phyloP scores from a whole-genome alignment of 2,329 filamentous ascomycete species.

The Huntiella moniliformis region DNA sequence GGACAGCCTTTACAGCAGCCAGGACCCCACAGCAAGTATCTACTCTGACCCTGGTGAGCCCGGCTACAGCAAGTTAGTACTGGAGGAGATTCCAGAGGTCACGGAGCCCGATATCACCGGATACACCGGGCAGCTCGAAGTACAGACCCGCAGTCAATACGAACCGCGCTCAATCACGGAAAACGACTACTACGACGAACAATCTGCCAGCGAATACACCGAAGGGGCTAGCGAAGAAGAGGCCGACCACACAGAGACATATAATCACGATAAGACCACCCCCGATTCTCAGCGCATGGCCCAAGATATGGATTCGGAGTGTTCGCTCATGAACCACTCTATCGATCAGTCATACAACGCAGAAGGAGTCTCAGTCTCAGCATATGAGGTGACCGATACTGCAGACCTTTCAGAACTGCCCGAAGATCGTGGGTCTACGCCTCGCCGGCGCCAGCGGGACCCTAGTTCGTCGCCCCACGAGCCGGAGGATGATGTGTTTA shows the following conservation, averaged over 20 bases:
- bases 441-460: slow-evolving; percentile 3
- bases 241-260: neutral
- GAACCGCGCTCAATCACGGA: neutral
- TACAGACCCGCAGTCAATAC: neutral
- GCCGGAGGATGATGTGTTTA: slow-evolving; percentile 38
- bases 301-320: neutral
- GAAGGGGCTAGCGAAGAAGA: neutral
- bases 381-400: slow-evolving; percentile 7
- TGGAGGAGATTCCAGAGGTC: slow-evolving; percentile 8
- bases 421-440: neutral
- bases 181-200: slow-evolving; percentile 1
- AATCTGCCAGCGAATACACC: neutral
- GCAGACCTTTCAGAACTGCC: neutral
- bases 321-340: slow-evolving; percentile 9
- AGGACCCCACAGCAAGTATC: slow-evolving; percentile 3
- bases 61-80: slow-evolving; percentile 3
- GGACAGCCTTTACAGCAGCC: slow-evolving; percentile 1
- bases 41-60: slow-evolving; percentile 10
- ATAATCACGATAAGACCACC: neutral
- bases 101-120: slow-evolving; percentile 6
- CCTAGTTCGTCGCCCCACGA: slow-evolving; percentile 28
- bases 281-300: neutral
- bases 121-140: neutral
- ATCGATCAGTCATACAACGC: slow-evolving; percentile 11
- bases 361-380: slow-evolving; percentile 3